Base-by-base conservation (phyloP, 345 rosid genomes). In the Kernera saxatilis region DNA sequence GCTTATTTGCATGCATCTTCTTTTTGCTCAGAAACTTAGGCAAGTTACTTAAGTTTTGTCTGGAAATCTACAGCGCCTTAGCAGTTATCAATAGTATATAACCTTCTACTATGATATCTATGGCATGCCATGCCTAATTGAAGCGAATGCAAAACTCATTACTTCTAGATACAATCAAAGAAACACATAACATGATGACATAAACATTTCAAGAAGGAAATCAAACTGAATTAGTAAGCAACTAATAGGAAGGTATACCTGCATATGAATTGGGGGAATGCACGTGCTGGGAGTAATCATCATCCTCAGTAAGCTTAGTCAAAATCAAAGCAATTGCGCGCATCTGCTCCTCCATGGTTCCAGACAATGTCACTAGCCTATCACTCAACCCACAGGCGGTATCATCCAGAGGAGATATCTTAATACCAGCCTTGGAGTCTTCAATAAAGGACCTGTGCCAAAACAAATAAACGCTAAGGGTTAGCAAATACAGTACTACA, bases 321-420 rank as follows among this genome's bases (percentile, higher is more conserved):
- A 58, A 37, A 58, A 58, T 14, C 21, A 58, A 58, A 58, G 5
- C 32, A 18, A 58, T 58, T 58, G 64, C 64, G 11, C 64, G 46
- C 46, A 58, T 37, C 64, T 37, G 64, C 46, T 22, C 64, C 46
- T 58, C 64, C 26, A 58, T 35, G 46, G 64, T 58, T 37, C 64
- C 64, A 22, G 64, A 37, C 23, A 58, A 8, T 37, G 64, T 58
- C 27, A 59, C 21, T 59, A 59, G 48, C 64, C 64, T 59, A 39
- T 59, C 64, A 37, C 22, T 39, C 33, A 59, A 39, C 33, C 48
- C 32, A 50, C 0, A 26, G 33, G 21, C 8, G 48, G 15, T 9
- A 54, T 15, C 30, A 15, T 54, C 30, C 64, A 59, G 6, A 39
- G 64, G 64, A 39, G 64, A 59, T 59, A 58, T 58, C 64, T 22